These are phyloP conservation scores for Solanum bulbocastanum DNA, from an alignment of 257 asterid genomes.

Conservation along the genomic window DNA sequence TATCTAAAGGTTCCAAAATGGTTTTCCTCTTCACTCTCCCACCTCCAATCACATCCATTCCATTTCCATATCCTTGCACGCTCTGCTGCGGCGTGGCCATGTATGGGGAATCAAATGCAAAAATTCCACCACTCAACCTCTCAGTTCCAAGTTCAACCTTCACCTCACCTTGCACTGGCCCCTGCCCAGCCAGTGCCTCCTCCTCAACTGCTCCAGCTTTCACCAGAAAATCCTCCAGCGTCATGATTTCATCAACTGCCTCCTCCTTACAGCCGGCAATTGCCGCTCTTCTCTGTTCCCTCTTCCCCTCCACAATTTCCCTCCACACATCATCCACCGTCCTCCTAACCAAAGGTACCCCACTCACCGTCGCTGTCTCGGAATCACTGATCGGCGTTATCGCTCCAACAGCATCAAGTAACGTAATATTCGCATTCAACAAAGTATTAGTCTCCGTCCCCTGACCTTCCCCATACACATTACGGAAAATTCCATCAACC, in stretches of 20 bases:
- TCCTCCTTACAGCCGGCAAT: slow-evolving; percentile 26
- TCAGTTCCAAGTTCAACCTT: slow-evolving; percentile 15
- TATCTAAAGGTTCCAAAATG: slow-evolving; percentile 79
- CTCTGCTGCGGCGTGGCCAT: slow-evolving; percentile 15
- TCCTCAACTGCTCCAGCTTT: slow-evolving; percentile 69
- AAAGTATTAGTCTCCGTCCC: slow-evolving; percentile 16
- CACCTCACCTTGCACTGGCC: slow-evolving; percentile 9
- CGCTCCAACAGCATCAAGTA: slow-evolving; percentile 44
- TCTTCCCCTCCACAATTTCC: slow-evolving; percentile 83
- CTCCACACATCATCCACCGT: slow-evolving; percentile 96
- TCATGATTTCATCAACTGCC: slow-evolving; percentile 62
- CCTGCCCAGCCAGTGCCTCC: background rate
- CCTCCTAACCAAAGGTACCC: slow-evolving; percentile 10
- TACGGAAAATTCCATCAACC: slow-evolving; percentile 7
- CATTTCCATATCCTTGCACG: slow-evolving; percentile 13
- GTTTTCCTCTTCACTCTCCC: slow-evolving; percentile 49
- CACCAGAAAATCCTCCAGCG: slow-evolving; percentile 79
- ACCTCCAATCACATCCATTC: slow-evolving; percentile 20
- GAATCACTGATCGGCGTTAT: slow-evolving; percentile 32
- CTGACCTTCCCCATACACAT: slow-evolving; percentile 9
- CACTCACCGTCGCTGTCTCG: slow-evolving; percentile 1
- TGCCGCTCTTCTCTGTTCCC: slow-evolving; percentile 10
- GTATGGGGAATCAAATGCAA: slow-evolving; percentile 12
- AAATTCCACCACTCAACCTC: slow-evolving; percentile 25
- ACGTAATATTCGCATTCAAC: slow-evolving; percentile 36